These are phyloP conservation scores for Dioszegia aurantiaca DNA, from an alignment of 768 basidiomycete species.

Conservation along the genomic window DNA sequence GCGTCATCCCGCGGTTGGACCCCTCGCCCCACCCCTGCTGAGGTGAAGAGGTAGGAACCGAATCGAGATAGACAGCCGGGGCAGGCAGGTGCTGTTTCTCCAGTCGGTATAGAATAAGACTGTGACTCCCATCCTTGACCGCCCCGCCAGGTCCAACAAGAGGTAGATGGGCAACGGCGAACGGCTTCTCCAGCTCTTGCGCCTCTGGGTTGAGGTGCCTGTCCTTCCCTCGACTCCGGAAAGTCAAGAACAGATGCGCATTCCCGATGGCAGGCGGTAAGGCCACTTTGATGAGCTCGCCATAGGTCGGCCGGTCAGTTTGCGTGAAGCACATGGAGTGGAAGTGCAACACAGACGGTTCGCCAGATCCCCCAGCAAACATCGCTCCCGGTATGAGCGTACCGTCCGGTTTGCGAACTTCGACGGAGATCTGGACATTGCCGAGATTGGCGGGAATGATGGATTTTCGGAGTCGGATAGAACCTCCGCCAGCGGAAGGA, in stretches of 20 bases:
- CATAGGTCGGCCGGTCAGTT: constrained; percentile 84
- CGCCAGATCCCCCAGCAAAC: constrained; percentile 73
- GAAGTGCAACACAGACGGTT: constrained; percentile 73
- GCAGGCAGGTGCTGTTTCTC: constrained; percentile 66
- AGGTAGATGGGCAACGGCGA: constrained; percentile 89
- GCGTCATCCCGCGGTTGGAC: constrained; percentile 56
- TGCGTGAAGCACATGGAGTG: constrained; percentile 87
- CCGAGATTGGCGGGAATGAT: constrained; percentile 49
- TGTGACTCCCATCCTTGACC: constrained; percentile 91
- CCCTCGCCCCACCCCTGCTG: constrained; percentile 61
- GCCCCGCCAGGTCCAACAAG: constrained; percentile 69
- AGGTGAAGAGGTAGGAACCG: constrained; percentile 55
- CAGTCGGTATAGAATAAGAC: constrained; percentile 75
- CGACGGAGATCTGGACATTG: constrained; percentile 85
- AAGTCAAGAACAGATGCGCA: constrained; percentile 93
- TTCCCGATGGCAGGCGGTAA: constrained; percentile 64
- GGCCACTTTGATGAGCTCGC: constrained; percentile 85
- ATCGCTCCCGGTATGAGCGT: constrained; percentile 67
- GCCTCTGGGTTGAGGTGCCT: constrained; percentile 42
- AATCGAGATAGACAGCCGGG: constrained; percentile 66
- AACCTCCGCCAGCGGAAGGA: constrained; percentile 22
- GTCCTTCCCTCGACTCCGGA: constrained; percentile 62
- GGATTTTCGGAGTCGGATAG: constrained; percentile 38
- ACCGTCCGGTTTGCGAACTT: constrained; percentile 75
- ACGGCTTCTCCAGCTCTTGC: constrained; percentile 65